Conservation (phyloP, 176 grass and related monocot genomes). For the Bolboschoenus planiculmis region DNA sequence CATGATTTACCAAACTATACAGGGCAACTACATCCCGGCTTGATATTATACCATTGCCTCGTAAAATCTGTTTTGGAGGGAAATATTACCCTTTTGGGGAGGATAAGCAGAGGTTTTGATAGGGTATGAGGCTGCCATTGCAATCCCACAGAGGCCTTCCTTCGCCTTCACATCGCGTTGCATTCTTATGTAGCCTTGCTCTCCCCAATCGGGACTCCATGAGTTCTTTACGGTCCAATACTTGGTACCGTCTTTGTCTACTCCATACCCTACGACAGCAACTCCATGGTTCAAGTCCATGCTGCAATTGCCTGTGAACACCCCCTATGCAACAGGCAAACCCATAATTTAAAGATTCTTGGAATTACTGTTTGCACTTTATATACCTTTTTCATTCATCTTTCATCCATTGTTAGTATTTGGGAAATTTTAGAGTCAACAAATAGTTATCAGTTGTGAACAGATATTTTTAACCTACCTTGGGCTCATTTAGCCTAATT, state of each 20-base stretch:
- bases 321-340: slow-evolving; percentile 26
- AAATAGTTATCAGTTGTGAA: no score
- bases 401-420: no score
- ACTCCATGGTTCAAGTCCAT: slow-evolving; percentile 68
- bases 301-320: slow-evolving; percentile 63
- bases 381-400: neutral
- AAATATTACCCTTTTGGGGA: slow-evolving; percentile 16
- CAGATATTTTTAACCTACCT: no score
- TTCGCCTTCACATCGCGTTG: slow-evolving; percentile 30
- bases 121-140: slow-evolving; percentile 62
- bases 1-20: neutral
- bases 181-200: slow-evolving; percentile 62
- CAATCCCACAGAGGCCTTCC: slow-evolving; percentile 68
- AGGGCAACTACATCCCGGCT: neutral
- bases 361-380: neutral
- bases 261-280: slow-evolving; percentile 62
- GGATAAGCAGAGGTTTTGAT: slow-evolving; percentile 54
- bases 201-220: slow-evolving; percentile 52
- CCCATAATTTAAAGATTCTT: neutral
- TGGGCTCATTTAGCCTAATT: no score
- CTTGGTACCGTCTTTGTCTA: slow-evolving; percentile 23
- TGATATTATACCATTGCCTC: neutral
- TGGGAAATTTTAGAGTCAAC: no score
- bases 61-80: neutral
- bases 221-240: slow-evolving; percentile 89